phyloP scores from a whole-genome alignment of 352 stramenopile genomes.

The Aphanomyces astaci region DNA sequence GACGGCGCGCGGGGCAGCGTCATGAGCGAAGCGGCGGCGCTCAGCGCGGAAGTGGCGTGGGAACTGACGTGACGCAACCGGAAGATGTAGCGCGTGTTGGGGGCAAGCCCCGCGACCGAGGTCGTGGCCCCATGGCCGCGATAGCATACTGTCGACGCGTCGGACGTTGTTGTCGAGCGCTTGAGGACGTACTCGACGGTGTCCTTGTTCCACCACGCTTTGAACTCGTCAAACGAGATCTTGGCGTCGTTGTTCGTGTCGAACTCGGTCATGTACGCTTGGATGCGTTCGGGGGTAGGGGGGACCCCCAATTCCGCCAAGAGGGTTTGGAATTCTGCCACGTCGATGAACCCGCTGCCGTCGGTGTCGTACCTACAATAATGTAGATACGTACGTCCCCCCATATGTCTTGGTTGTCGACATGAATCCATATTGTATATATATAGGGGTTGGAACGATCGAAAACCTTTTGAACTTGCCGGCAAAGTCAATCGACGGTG shows the following conservation, averaged over 20 bases:
- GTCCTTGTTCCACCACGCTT: slow-evolving; percentile 75
- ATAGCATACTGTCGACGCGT: slow-evolving; percentile 69
- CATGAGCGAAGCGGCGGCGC: slow-evolving; percentile 61
- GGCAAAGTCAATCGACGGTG: slow-evolving; percentile 59
- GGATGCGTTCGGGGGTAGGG: slow-evolving; percentile 67
- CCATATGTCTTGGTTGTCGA: too few species aligned
- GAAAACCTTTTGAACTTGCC: slow-evolving; percentile 59
- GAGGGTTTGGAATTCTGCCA: slow-evolving; percentile 79
- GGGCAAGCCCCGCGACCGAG: slow-evolving; percentile 48
- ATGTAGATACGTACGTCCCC: too few species aligned
- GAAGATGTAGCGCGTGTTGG: slow-evolving; percentile 84
- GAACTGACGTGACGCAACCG: slow-evolving; percentile 66
- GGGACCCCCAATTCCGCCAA: slow-evolving; percentile 80
- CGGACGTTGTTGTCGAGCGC: slow-evolving; percentile 33
- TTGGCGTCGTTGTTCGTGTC: slow-evolving; percentile 71
- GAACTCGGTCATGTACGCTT: slow-evolving; percentile 76
- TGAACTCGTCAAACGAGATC: slow-evolving; percentile 84
- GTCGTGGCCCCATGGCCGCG: slow-evolving; percentile 44
- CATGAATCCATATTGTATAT: too few species aligned
- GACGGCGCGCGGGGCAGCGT: slow-evolving; percentile 49
- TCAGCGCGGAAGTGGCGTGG: slow-evolving; percentile 67
- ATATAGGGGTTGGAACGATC: too few species aligned
- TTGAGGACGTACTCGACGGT: slow-evolving; percentile 83
- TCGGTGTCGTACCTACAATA: slow-evolving; percentile 47
- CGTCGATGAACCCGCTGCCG: slow-evolving; percentile 62